Evolutionary conservation across 1,284 basidiomycete species (phyloP).

Genomic region (Boletus nobilissimus): DNA sequence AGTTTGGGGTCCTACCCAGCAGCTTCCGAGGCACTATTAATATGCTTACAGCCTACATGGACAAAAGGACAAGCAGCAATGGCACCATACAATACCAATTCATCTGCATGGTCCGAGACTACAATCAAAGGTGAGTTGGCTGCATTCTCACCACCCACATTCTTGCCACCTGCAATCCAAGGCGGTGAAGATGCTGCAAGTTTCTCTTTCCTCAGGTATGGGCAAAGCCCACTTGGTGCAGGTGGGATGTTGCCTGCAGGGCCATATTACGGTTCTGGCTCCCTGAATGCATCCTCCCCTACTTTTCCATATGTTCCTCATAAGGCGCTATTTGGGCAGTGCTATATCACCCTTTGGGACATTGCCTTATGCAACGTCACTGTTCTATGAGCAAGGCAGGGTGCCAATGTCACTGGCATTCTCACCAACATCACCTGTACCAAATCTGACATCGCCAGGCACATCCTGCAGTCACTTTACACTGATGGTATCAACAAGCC

Average conservation of each 20-base stretch:
- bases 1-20: no score
- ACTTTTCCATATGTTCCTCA: conserved; percentile 81
- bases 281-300: conserved; percentile 85
- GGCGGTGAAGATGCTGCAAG: conserved; percentile 84
- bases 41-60: conserved; percentile 81
- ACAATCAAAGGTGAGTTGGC: conserved; percentile 85
- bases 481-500: no score
- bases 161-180: no score
- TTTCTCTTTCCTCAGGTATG: conserved; percentile 79
- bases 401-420: conserved; percentile 85
- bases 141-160: conserved; percentile 94
- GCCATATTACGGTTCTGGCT: conserved; percentile 83
- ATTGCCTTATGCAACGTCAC: conserved; percentile 82
- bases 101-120: conserved; percentile 80
- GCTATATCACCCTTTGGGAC: conserved; percentile 86
- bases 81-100: conserved; percentile 95
- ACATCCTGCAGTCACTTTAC: no score
- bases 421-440: conserved; percentile 84
- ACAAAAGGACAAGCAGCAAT: conserved; percentile 90
- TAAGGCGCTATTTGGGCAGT: no score
- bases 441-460: conserved; percentile 84
- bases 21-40: no score
- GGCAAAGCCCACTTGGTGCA: conserved; percentile 83
- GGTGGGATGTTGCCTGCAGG: conserved; percentile 84
- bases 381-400: conserved; percentile 76